Evolutionary conservation across 352 stramenopile species (phyloP).

Genomic region (Phytophthora fragariaefolia): DNA sequence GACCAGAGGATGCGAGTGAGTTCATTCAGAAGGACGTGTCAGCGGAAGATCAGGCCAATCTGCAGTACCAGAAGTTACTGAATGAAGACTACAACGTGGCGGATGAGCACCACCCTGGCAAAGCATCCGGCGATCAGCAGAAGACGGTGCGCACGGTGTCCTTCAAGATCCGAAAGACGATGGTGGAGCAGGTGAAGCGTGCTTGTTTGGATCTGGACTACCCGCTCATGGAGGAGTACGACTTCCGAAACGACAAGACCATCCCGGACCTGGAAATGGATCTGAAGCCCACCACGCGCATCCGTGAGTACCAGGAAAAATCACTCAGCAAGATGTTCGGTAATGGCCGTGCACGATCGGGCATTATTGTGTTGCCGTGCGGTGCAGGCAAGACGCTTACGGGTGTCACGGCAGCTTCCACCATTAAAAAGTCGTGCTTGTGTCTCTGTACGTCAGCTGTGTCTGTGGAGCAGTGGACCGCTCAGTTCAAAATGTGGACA

Average conservation of each 20-base stretch:
- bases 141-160: conserved; percentile 85
- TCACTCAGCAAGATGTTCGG: conserved; percentile 99
- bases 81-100: conserved; percentile 88
- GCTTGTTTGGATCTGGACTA: conserved; percentile 97
- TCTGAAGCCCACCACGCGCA: conserved; percentile 91
- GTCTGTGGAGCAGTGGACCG: conserved; percentile 98
- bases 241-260: conserved; percentile 95
- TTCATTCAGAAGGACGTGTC: conserved; percentile 87
- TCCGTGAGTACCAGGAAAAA: conserved; percentile 99
- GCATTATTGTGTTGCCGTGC: conserved; percentile 99
- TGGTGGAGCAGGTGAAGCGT: conserved; percentile 95
- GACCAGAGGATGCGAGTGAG: conserved; percentile 54
- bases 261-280: conserved; percentile 90
- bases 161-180: conserved; percentile 86
- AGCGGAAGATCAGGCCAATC: conserved; percentile 83
- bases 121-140: conserved; percentile 38
- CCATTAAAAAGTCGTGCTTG: conserved; percentile 98
- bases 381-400: conserved; percentile 91
- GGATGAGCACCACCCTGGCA: conserved; percentile 62
- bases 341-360: conserved; percentile 98
- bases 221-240: conserved; percentile 99
- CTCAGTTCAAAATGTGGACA: conserved; percentile 99
- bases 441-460: conserved; percentile 98
- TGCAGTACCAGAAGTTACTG: conserved; percentile 88
- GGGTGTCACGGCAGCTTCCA: conserved; percentile 95